These are phyloP conservation scores for Globisporangium nunn DNA, from an alignment of 352 stramenopile species.

Conservation along the genomic window DNA sequence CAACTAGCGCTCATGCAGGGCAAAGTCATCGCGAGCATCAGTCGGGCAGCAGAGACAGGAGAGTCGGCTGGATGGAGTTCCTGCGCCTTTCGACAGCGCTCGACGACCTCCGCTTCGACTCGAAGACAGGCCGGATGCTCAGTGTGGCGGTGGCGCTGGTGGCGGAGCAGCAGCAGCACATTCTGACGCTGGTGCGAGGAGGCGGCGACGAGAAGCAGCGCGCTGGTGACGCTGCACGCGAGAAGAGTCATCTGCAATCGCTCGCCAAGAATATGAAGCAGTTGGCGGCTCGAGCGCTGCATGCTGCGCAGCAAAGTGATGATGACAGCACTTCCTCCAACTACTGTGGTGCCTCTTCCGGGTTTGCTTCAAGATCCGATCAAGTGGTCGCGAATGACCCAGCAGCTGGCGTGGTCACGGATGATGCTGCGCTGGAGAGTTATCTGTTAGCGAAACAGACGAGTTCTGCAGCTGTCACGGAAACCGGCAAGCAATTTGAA, in stretches of 20 bases:
- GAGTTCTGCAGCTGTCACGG: background rate
- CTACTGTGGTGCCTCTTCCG: background rate
- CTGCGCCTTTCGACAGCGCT: background rate
- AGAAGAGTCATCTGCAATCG: background rate
- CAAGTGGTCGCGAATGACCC: too few relatives aligned
- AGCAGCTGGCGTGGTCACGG: background rate
- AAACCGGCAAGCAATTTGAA: too few relatives aligned
- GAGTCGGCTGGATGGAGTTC: conserved; percentile 2
- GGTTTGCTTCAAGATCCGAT: background rate
- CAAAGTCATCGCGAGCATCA: too few relatives aligned
- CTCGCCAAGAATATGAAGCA: background rate
- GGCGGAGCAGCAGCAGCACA: conserved; percentile 3
- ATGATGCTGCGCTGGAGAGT: conserved; percentile 7
- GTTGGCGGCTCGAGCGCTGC: background rate
- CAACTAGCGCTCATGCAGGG: too few relatives aligned
- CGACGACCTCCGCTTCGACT: conserved; percentile 2
- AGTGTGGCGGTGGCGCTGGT: background rate
- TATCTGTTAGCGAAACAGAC: background rate
- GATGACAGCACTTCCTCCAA: background rate
- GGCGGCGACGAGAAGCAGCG: background rate
- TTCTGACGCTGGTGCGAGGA: background rate
- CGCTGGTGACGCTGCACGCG: background rate
- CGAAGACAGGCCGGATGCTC: conserved; percentile 7
- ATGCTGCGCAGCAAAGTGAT: background rate
- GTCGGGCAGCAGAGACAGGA: background rate